phyloP scores from a whole-genome alignment of 192 early-diverging fungal genomes.

The Spinellus fusiger region DNA sequence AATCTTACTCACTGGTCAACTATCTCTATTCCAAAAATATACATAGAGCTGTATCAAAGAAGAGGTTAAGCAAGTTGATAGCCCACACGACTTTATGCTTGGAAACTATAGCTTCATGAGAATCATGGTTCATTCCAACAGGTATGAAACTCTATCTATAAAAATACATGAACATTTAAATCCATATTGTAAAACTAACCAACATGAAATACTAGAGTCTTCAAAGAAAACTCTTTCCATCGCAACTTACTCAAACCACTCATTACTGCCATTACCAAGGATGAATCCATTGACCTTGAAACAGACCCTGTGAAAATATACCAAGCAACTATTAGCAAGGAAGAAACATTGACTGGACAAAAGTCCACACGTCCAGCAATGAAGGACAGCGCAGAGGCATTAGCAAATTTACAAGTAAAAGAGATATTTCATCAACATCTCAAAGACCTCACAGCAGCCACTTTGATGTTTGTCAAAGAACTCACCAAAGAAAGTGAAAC shows the following conservation, averaged over 20 bases:
- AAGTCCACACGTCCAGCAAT: constrained; percentile 72
- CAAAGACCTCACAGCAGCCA: constrained; percentile 73
- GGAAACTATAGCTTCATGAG: constrained; percentile 97
- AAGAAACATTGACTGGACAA: constrained; percentile 85
- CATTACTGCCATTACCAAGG: constrained; percentile 71
- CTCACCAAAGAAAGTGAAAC: constrained; percentile 71
- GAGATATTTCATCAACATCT: constrained; percentile 65
- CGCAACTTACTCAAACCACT: constrained; percentile 79
- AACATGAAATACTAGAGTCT: constrained; percentile 49
- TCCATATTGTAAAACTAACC: background rate
- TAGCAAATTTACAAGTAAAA: constrained; percentile 78
- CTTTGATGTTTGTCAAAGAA: constrained; percentile 75
- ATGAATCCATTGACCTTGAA: constrained; percentile 83
- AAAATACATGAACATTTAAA: background rate
- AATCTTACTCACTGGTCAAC: background rate
- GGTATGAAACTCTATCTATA: constrained; percentile 36
- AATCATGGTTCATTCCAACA: constrained; percentile 91
- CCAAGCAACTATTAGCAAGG: constrained; percentile 78
- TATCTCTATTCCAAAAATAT: too few species aligned
- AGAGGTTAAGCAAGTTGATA: constrained; percentile 86
- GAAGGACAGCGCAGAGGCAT: constrained; percentile 73
- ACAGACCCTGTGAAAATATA: constrained; percentile 89
- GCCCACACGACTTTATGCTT: constrained; percentile 90
- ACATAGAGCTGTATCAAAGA: constrained; percentile 67
- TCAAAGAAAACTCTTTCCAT: constrained; percentile 90